Evolutionary conservation across 1,284 basidiomycete species (phyloP), one percentile per base, ranked within the genome.

Genomic region (Crepidotus sp.): DNA sequence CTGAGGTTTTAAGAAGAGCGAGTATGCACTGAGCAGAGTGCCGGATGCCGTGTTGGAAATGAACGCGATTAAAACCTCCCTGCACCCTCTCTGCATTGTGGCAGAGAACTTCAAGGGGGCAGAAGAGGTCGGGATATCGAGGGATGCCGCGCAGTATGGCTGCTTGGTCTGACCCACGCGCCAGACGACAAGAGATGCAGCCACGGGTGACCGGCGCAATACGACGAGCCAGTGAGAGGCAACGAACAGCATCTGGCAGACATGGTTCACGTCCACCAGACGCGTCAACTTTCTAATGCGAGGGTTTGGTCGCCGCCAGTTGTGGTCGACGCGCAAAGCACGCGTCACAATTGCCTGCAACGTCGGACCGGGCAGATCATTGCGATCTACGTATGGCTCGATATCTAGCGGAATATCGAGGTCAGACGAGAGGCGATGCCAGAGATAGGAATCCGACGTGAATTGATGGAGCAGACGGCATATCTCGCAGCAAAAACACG

Each of bases 321-420:
- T 77, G 31, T 55, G 60, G 35, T 80, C 73, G 17, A 80, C 61
- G 21, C 62, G 68, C 44, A 77, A 56, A 5, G 74, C 71, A 33
- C 60, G 60, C 13, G 71, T 60, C 4, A 59, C 61, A 27, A 62
- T 59, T 10, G 53, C 54, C 41, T 67, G 64, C 15, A 73, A 54
- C 32, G 64, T 52, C 21, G 55, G 48, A 10, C 61, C 62, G 0
- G 62, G 49, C 1, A 71, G 57, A 24, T 55, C 39, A 18, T 46
- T 34, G 3, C 50, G 50, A 36, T 56, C 45, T 4, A 54, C 49
- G 38, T 62, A 57, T 24, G 42, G 48, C 18, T 64, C 59, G 18
- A 68, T 53, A 46, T 68, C 65, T 18, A 70, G 46, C 1, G 45
- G 44, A 22, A 46, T 32, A 22, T 40, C 19, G 6, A n/a, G 6